phyloP scores from a whole-genome alignment of 108 stramenopile species.

The Poteriospumella lacustris region DNA sequence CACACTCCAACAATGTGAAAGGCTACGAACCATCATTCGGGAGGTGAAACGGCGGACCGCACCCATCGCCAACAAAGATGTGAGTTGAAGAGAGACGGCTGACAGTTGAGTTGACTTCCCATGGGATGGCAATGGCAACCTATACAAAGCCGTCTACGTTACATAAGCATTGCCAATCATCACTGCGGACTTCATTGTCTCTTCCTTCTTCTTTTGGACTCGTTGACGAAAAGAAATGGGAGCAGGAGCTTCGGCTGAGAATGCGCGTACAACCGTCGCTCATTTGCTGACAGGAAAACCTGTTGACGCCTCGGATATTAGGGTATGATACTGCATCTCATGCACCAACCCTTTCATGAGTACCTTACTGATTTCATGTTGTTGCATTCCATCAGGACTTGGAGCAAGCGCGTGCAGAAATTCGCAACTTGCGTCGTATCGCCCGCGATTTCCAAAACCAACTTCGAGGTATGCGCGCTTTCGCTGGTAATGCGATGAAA shows the following conservation, averaged over 20 bases:
- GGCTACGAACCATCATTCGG: no score
- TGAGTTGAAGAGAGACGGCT: no score
- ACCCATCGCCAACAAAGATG: no score
- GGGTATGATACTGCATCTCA: not conserved
- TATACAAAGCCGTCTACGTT: no score
- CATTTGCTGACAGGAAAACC: slow-evolving; percentile 11
- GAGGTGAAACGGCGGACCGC: no score
- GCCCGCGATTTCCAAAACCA: slow-evolving; percentile 22
- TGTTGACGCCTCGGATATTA: slow-evolving; percentile 29
- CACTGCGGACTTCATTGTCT: no score
- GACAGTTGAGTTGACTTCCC: no score
- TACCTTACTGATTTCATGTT: not conserved
- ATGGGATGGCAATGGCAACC: no score
- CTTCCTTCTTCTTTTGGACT: no score
- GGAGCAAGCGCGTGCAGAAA: slow-evolving; percentile 22
- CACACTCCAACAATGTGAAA: no score
- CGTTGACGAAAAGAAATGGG: no score
- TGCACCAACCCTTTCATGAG: not conserved
- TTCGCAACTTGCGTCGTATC: not conserved
- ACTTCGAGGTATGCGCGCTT: not conserved
- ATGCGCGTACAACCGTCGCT: not conserved
- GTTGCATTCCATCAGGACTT: slow-evolving; percentile 20
- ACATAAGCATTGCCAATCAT: no score
- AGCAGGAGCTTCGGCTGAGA: slow-evolving; percentile 11
- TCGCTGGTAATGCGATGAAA: not conserved